Conservation (phyloP, 1,284 basidiomycete species). For the Sanguinoderma infundibulare region DNA sequence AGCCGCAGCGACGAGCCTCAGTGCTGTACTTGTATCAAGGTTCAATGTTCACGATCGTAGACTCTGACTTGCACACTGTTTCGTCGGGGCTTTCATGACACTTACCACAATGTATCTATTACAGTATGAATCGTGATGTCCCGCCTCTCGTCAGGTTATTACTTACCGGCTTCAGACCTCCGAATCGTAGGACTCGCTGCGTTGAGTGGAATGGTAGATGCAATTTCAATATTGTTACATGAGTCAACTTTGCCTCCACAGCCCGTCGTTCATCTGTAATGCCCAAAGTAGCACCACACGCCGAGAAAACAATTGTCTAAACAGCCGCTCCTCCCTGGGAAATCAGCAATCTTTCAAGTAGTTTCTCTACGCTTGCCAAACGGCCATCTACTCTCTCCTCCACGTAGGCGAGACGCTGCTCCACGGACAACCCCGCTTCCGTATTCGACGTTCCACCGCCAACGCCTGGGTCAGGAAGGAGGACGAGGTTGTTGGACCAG, state of each 20-base stretch:
- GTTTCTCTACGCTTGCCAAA: neutral
- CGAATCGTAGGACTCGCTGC: no score
- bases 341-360: neutral
- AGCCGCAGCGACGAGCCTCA: neutral
- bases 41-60: neutral
- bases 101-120: neutral
- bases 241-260: no score
- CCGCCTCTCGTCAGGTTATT: no score
- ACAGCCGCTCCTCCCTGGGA: no score
- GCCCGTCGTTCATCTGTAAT: no score
- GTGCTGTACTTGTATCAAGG: neutral
- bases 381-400: neutral
- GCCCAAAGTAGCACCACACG: no score
- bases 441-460: neutral
- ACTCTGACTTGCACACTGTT: neutral
- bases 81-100: neutral
- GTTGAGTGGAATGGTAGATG: no score
- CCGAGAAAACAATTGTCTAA: no score
- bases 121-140: no score
- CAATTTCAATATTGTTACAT: no score
- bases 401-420: neutral
- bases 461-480: neutral
- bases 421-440: neutral
- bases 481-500: slow-evolving; percentile 13
- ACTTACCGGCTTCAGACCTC: no score